Percentiles rank a stretch among this genome's conserved stretches.
Conservation (phyloP, 2,329 filamentous ascomycete species). For the Macrophomina pseudophaseolina region DNA sequence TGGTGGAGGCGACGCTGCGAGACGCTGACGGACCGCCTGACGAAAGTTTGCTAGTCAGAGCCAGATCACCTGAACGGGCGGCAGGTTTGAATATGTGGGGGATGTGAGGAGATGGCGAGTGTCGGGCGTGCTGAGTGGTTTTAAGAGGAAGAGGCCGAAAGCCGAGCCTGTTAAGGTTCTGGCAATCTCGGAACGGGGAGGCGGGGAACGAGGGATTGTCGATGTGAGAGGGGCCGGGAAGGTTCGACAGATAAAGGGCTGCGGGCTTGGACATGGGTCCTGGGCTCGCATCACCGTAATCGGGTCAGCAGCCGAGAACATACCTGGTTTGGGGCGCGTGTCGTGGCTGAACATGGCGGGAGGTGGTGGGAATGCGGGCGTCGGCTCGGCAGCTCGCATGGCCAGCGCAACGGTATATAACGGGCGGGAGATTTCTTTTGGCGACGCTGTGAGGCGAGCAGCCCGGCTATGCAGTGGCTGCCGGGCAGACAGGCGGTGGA, state of each 20-base stretch:
- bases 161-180: neutral
- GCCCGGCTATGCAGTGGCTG: neutral
- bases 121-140: neutral
- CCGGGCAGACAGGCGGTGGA: neutral
- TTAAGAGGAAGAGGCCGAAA: neutral
- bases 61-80: neutral
- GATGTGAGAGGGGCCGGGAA: neutral
- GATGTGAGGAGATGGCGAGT: neutral
- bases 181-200: neutral
- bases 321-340: neutral
- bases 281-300: neutral
- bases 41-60: constrained; percentile 10
- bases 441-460: neutral
- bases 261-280: neutral
- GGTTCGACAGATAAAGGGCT: neutral
- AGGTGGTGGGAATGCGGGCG: neutral
- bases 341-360: neutral
- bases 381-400: too few species aligned
- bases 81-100: neutral
- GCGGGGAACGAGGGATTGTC: neutral
- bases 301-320: neutral
- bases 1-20: neutral
- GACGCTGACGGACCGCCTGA: neutral
- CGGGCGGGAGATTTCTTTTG: neutral
- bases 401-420: neutral